Conservation (phyloP, 2,329 filamentous ascomycete genomes). For the Coniochaeta pulveracea region DNA sequence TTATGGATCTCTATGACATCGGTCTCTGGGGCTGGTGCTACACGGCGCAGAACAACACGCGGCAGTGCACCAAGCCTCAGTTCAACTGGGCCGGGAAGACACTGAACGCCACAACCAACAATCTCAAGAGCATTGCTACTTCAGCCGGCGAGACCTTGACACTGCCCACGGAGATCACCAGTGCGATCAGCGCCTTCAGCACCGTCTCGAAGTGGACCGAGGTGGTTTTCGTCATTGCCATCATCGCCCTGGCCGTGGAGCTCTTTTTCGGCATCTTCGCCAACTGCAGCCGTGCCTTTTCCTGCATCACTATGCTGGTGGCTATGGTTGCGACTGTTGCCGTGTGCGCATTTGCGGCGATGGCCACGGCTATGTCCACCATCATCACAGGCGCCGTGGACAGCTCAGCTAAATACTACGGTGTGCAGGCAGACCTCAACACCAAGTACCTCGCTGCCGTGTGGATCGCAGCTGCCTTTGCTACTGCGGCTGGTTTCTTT, state of each 20-base stretch:
- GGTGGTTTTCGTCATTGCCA: slow-evolving; percentile 65
- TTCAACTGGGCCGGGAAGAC: slow-evolving; percentile 69
- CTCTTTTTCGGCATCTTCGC: slow-evolving; percentile 72
- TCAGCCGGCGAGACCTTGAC: slow-evolving; percentile 42
- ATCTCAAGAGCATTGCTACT: slow-evolving; percentile 40
- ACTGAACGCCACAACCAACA: slow-evolving; percentile 47
- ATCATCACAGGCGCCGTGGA: slow-evolving; percentile 61
- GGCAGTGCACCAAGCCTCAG: slow-evolving; percentile 58
- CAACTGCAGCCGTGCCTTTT: slow-evolving; percentile 71
- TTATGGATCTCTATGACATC: slow-evolving; percentile 71
- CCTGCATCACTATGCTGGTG: slow-evolving; percentile 71
- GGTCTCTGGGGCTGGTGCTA: slow-evolving; percentile 82
- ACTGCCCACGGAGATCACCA: slow-evolving; percentile 55
- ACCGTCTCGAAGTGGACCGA: slow-evolving; percentile 73
- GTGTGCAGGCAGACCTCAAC: slow-evolving; percentile 57
- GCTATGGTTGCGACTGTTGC: slow-evolving; percentile 47
- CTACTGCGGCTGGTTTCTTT: slow-evolving; percentile 68
- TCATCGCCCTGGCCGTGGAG: slow-evolving; percentile 58
- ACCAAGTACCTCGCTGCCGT: slow-evolving; percentile 56
- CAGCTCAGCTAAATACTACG: slow-evolving; percentile 56
- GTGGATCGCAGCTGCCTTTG: slow-evolving; percentile 74
- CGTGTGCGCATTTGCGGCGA: slow-evolving; percentile 52
- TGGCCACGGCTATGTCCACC: slow-evolving; percentile 64
- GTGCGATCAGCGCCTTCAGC: slow-evolving; percentile 62
- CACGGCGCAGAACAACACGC: slow-evolving; percentile 41